Conservation (phyloP, 345 rosid species). For the Brassica rapa region DNA sequence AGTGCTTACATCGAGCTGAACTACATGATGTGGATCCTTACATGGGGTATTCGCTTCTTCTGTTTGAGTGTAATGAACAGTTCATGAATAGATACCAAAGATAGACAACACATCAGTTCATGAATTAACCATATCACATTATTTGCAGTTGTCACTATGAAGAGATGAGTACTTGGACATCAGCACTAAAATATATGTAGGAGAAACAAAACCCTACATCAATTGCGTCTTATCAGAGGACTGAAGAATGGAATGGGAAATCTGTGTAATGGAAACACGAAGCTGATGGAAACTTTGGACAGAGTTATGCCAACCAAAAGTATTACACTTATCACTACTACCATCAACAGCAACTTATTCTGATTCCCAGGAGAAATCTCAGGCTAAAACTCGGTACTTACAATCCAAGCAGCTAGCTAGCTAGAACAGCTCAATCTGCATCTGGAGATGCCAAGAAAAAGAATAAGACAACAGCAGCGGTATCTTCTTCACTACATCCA, state of each 20-base stretch:
- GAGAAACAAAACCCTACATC: background rate
- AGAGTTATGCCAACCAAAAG: background rate
- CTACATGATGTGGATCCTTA: conserved; percentile 36
- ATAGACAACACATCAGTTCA: background rate
- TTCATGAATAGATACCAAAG: background rate
- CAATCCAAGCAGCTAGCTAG: background rate
- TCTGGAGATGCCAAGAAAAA: background rate
- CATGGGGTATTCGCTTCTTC: background rate
- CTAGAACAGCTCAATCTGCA: background rate
- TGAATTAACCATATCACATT: background rate
- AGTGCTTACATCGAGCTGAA: conserved; percentile 60
- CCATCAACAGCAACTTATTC: too few species aligned
- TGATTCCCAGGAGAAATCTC: too few species aligned
- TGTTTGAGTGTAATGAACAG: background rate
- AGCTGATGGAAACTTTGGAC: background rate
- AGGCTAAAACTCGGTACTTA: background rate
- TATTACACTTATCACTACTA: too few species aligned
- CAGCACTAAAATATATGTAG: background rate
- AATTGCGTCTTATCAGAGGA: background rate
- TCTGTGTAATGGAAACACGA: too few species aligned
- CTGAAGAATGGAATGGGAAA: background rate
- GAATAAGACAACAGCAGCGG: background rate
- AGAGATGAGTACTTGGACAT: background rate
- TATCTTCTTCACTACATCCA: too few species aligned
- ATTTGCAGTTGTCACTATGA: background rate